Evolutionary conservation across 2,329 filamentous ascomycete species (phyloP).

Genomic region (Beauveria australis): DNA sequence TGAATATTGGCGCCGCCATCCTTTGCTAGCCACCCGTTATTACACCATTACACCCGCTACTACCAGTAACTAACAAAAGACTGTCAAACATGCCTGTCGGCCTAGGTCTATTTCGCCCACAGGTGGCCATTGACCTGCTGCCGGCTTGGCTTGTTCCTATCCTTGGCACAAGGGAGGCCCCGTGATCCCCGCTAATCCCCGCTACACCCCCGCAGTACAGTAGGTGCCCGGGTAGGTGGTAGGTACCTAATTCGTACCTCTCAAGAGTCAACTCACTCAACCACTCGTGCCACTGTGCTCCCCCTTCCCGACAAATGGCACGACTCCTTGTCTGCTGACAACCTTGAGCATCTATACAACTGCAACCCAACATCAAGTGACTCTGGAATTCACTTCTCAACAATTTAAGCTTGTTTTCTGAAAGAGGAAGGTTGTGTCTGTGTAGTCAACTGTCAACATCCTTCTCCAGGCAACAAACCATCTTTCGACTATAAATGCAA

Average conservation of each 20-base stretch:
- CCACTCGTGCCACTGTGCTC: neutral
- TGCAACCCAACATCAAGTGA: constrained; percentile 12
- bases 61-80: too few relatives aligned
- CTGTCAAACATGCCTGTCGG: too few relatives aligned
- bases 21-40: too few relatives aligned
- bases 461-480: neutral
- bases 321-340: constrained; percentile 5
- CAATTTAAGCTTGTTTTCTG: neutral
- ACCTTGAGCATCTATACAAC: neutral
- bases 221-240: too few relatives aligned
- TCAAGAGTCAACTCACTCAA: neutral
- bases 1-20: too few relatives aligned
- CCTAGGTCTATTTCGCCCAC: too few relatives aligned
- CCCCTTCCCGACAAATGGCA: neutral
- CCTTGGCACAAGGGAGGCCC: neutral
- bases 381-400: neutral
- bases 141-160: too few relatives aligned
- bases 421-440: neutral
- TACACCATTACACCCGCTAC: too few relatives aligned
- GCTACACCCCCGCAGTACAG: neutral
- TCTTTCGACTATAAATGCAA: neutral
- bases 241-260: neutral
- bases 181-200: neutral
- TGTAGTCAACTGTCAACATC: neutral
- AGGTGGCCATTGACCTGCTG: too few relatives aligned